Conservation (phyloP, 805 yeast species). For the Candida schatavii region DNA sequence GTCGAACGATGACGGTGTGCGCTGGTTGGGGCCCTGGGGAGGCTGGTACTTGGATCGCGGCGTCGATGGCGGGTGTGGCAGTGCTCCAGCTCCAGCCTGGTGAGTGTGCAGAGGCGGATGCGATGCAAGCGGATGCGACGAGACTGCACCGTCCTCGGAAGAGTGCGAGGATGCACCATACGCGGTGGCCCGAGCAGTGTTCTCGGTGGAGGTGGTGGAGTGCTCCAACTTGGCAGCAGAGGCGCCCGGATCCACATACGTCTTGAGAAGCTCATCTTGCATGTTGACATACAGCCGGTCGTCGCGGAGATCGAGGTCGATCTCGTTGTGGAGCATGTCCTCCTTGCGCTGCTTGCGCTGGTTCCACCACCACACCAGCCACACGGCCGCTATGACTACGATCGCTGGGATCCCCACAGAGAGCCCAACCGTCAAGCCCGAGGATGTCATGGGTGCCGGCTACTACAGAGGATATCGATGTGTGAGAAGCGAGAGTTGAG, state of each 20-base stretch:
- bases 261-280: conserved; percentile 27
- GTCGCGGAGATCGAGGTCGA: conserved; percentile 37
- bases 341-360: conserved; percentile 30
- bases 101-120: conserved; percentile 2
- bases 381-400: conserved; percentile 22
- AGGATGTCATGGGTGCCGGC: conserved; percentile 19
- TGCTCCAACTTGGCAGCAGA: not conserved
- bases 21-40: conserved; percentile 8
- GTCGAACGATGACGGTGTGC: conserved; percentile 32
- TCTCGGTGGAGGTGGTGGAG: not conserved
- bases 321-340: conserved; percentile 24
- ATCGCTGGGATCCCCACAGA: conserved; percentile 41
- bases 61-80: conserved; percentile 1
- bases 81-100: conserved; percentile 2
- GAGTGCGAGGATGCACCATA: conserved; percentile 7
- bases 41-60: conserved; percentile 1
- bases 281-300: conserved; percentile 34
- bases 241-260: not conserved
- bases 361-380: conserved; percentile 27
- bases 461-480: too few relatives aligned
- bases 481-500: too few relatives aligned
- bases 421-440: conserved; percentile 37
- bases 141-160: conserved; percentile 7
- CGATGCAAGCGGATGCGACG: conserved; percentile 1
- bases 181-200: not conserved